phyloP scores from a whole-genome alignment of 2,329 filamentous ascomycete species.

The Metarhizium anisopliae region DNA sequence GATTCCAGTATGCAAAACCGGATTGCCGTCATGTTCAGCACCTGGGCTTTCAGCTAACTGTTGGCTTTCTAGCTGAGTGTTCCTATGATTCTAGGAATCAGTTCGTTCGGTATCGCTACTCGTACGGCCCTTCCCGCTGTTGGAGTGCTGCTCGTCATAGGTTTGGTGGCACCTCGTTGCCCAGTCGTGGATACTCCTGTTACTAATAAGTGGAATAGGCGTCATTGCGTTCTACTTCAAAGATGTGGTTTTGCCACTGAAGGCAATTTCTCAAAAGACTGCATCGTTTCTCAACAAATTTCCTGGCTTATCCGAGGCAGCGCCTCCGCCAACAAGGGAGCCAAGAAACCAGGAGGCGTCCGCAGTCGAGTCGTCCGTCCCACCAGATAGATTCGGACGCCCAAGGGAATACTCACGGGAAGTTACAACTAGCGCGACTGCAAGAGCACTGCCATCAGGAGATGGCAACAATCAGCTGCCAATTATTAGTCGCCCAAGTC shows the following conservation, averaged over 20 bases:
- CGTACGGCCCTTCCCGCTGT: slow-evolving; percentile 42
- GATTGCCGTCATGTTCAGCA: background rate
- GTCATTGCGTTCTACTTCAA: slow-evolving; percentile 19
- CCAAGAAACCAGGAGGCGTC: background rate
- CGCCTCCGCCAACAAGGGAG: background rate
- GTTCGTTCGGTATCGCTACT: slow-evolving; percentile 30
- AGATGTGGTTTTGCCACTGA: slow-evolving; percentile 7
- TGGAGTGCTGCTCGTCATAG: slow-evolving; percentile 39
- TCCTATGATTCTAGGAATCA: slow-evolving; percentile 39
- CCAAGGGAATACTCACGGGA: background rate
- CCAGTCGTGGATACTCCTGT: slow-evolving; percentile 14
- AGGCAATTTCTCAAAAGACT: slow-evolving; percentile 2
- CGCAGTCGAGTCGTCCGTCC: background rate
- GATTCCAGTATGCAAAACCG: slow-evolving; percentile 38
- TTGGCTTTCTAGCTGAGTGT: slow-evolving; percentile 35
- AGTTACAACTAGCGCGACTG: background rate
- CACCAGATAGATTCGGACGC: background rate
- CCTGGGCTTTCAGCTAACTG: background rate
- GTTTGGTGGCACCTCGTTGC: slow-evolving; percentile 22
- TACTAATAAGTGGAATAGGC: slow-evolving; percentile 11
- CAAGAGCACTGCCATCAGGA: background rate
- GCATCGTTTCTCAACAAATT: slow-evolving; percentile 1
- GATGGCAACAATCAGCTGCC: slow-evolving; percentile 22
- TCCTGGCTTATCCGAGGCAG: slow-evolving; percentile 1
- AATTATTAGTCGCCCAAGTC: slow-evolving; percentile 27